These are phyloP conservation scores for Coccinonectria pachysandricola DNA, from an alignment of 2,329 filamentous ascomycete species.

Conservation along the genomic window DNA sequence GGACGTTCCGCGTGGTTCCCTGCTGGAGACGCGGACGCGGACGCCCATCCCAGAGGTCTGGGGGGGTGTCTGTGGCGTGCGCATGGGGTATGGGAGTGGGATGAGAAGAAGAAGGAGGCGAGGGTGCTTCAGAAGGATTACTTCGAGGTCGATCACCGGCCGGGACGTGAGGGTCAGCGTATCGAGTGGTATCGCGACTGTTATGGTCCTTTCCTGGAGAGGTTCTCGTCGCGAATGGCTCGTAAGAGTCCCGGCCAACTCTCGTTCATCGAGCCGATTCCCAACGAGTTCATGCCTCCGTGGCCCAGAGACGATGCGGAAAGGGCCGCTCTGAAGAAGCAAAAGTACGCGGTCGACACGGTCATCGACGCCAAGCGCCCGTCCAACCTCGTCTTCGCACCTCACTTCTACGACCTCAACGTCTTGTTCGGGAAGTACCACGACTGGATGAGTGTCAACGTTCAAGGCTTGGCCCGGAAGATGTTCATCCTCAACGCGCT, in stretches of 20 bases:
- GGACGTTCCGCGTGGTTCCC: conserved; percentile 26
- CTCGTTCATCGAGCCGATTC: conserved; percentile 31
- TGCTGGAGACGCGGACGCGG: conserved; percentile 7
- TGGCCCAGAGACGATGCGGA: conserved; percentile 18
- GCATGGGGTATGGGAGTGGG: conserved; percentile 29
- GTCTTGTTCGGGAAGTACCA: conserved; percentile 28
- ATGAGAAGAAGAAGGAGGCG: conserved; percentile 19
- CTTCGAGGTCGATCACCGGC: conserved; percentile 29
- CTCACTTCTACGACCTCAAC: conserved; percentile 34
- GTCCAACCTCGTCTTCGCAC: conserved; percentile 28
- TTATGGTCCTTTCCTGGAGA: conserved; percentile 29
- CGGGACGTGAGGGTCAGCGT: conserved; percentile 21
- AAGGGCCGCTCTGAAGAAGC: conserved; percentile 2
- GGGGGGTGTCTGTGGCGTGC: conserved; percentile 29
- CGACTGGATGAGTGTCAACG: conserved; percentile 27
- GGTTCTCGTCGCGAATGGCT: conserved; percentile 25
- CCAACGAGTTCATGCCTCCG: conserved; percentile 30
- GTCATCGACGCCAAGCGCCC: conserved; percentile 19
- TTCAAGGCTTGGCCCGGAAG: conserved; percentile 29
- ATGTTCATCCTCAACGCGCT: conserved; percentile 30
- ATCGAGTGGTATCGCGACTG: conserved; percentile 34
- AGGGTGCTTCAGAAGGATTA: conserved; percentile 22
- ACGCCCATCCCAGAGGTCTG: conserved; percentile 14
- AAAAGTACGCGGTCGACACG: conserved; percentile 19
- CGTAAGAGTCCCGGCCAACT: conserved; percentile 20